Base-by-base conservation (phyloP, 2,329 filamentous ascomycete genomes). In the Alternaria incomplexa region DNA sequence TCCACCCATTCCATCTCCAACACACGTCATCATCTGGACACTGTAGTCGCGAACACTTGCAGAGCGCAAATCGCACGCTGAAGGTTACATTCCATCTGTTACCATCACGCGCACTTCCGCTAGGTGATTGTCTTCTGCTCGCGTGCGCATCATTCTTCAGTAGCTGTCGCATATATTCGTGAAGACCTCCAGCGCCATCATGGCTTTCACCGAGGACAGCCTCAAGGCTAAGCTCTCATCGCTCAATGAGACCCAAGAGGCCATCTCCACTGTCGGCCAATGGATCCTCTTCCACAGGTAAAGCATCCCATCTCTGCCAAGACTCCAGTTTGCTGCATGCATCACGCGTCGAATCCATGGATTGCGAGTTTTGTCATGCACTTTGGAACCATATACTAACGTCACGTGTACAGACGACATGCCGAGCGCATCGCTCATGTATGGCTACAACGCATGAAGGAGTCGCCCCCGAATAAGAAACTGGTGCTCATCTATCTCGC, bases 261-360 rank as follows among this genome's bases (percentile, higher is more conserved):
- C 93, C 82, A 98, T 99, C 76, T 89, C 97, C 64, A 95, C 93
- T 36, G 94, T 97, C 66, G 93, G 96, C 61, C 95, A 98, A 89
- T 99, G 96, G 96, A 96, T 99, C 65, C 96, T 99, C 91, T 99
- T 99, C 80, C 95, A 99, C 83, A 91, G 93, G 93, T 97, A 89
- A 70, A 61, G 55, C 61, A 55, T 44, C 60, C 62, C 53, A 43
- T 58, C 17, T 59, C 52, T 12, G 56, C 40, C 13, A 47, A 32
- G 32, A 32, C 36, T 48, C 51, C 58, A 51, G 23, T 30, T 44
- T 23, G 55, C 26, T 61, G 46, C 48, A 48, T 30, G 17, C 22
- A 30, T 52, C 22, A 45, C 59, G 26, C 47, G 52, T 28, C 5
- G 43, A 9, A 36, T 30, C 20, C 50, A 46, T 47, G 30, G 20